phyloP scores from a whole-genome alignment of 2,329 filamentous ascomycete species.

The Phoma herbarum region DNA sequence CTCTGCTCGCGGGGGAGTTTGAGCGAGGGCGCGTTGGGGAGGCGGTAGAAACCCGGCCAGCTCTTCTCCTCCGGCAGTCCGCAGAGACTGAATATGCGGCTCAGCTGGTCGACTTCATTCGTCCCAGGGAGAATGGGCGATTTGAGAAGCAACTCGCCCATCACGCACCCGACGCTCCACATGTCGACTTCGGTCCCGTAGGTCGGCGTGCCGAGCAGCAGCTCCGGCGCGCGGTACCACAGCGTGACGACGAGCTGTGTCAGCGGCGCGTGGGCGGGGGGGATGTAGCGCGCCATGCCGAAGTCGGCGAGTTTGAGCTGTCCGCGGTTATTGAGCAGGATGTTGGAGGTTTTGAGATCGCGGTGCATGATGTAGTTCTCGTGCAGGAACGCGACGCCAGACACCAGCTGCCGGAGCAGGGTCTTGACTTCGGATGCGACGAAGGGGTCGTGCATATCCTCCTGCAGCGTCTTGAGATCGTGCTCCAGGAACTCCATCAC shows the following conservation, averaged over 20 bases:
- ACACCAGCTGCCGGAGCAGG: conserved; percentile 81
- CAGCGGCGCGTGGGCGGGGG: conserved; percentile 72
- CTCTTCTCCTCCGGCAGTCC: conserved; percentile 82
- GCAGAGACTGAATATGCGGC: conserved; percentile 82
- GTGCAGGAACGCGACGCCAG: conserved; percentile 86
- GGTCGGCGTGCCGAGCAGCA: conserved; percentile 79
- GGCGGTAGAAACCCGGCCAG: conserved; percentile 86
- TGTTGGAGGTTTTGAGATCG: conserved; percentile 55
- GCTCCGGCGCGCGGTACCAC: conserved; percentile 94
- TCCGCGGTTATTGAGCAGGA: conserved; percentile 94
- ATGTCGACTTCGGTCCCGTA: conserved; percentile 86
- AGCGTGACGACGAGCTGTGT: conserved; percentile 95
- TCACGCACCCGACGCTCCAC: conserved; percentile 97
- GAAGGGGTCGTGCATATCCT: conserved; percentile 95
- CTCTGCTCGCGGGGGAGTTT: conserved; percentile 63
- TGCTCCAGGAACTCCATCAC: conserved; percentile 98
- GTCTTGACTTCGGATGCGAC: conserved; percentile 92
- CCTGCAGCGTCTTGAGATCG: conserved; percentile 90
- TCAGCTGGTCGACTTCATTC: conserved; percentile 91
- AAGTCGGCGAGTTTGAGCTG: conserved; percentile 97
- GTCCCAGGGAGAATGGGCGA: conserved; percentile 85
- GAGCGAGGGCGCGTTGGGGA: conserved; percentile 85
- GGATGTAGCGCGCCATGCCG: conserved; percentile 93
- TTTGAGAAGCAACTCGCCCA: conserved; percentile 86
- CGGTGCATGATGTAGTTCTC: conserved; percentile 79